Percentiles rank a stretch among this genome's conserved stretches.
Evolutionary conservation across 257 asterid genomes (phyloP).

Genomic region (Parsonsia alboflavescens): DNA sequence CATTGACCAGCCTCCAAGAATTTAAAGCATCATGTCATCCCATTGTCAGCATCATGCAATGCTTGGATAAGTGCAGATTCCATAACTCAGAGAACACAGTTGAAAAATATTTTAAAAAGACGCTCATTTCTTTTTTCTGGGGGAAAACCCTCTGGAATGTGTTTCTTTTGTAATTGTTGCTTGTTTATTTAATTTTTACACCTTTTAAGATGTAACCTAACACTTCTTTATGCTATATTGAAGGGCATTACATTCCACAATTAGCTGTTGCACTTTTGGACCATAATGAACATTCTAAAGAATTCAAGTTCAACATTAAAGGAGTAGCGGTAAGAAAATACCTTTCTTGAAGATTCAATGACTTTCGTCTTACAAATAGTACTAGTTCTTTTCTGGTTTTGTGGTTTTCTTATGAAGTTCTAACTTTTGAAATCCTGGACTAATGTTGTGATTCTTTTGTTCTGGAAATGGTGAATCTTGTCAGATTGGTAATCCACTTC

Average conservation of each 20-base stretch:
- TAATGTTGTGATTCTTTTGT: neutral
- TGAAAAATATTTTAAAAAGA: neutral
- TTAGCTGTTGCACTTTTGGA: conserved; percentile 73
- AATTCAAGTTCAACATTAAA: conserved; percentile 77
- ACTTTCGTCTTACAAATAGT: neutral
- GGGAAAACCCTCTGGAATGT: neutral
- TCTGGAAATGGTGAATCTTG: conserved; percentile 14
- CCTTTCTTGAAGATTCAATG: neutral
- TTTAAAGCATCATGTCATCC: neutral
- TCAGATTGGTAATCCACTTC: conserved; percentile 96
- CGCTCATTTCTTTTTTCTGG: neutral
- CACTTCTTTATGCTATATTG: neutral
- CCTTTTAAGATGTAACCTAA: neutral
- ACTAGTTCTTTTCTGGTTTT: neutral
- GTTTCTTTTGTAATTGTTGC: neutral
- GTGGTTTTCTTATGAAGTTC: neutral
- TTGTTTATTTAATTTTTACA: neutral
- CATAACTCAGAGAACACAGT: neutral
- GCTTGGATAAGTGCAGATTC: neutral
- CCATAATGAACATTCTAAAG: conserved; percentile 54
- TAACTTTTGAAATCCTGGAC: neutral
- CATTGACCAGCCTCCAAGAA: neutral
- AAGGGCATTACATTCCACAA: conserved; percentile 95
- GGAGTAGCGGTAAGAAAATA: conserved; percentile 71
- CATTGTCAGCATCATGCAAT: conserved; percentile 2